Evolutionary conservation across 371 early-diverging fungal species (phyloP).

Genomic region (Mortierella sp.): DNA sequence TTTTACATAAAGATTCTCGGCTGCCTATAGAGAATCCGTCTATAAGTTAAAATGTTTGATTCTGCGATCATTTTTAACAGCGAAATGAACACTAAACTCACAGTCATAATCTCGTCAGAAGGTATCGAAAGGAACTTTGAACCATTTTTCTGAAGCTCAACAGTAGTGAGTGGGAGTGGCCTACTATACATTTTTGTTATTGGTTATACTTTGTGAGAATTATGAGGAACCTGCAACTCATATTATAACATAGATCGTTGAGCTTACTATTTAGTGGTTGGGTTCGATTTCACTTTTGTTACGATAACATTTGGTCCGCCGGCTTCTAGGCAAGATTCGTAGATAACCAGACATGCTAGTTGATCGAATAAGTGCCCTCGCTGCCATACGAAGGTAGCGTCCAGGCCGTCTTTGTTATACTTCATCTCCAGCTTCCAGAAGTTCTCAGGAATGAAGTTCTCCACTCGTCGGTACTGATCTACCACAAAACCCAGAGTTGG

Average conservation of each 20-base stretch:
- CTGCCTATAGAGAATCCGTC: slow-evolving; percentile 62
- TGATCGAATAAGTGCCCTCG: slow-evolving; percentile 85
- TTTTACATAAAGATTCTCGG: slow-evolving; percentile 86
- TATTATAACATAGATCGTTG: neutral
- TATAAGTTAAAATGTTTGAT: neutral
- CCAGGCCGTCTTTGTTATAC: slow-evolving; percentile 60
- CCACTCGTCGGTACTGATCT: slow-evolving; percentile 83
- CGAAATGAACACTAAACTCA: slow-evolving; percentile 44
- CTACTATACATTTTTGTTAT: slow-evolving; percentile 60
- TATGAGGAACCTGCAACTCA: no score
- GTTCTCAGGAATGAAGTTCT: slow-evolving; percentile 90
- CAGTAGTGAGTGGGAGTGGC: slow-evolving; percentile 95
- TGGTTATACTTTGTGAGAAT: neutral
- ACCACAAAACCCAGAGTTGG: slow-evolving; percentile 99
- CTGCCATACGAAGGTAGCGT: slow-evolving; percentile 82
- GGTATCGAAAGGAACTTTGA: slow-evolving; percentile 79
- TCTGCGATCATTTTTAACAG: neutral
- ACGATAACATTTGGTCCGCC: slow-evolving; percentile 70
- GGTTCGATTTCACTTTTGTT: slow-evolving; percentile 66
- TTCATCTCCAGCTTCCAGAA: slow-evolving; percentile 92
- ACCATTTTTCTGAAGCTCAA: slow-evolving; percentile 94
- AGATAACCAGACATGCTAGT: slow-evolving; percentile 75
- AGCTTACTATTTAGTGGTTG: slow-evolving; percentile 84
- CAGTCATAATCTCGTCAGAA: slow-evolving; percentile 88
- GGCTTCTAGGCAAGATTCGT: slow-evolving; percentile 76